Conservation (phyloP, 1,284 basidiomycete genomes). For the Exobasidium cylindrosporum region DNA sequence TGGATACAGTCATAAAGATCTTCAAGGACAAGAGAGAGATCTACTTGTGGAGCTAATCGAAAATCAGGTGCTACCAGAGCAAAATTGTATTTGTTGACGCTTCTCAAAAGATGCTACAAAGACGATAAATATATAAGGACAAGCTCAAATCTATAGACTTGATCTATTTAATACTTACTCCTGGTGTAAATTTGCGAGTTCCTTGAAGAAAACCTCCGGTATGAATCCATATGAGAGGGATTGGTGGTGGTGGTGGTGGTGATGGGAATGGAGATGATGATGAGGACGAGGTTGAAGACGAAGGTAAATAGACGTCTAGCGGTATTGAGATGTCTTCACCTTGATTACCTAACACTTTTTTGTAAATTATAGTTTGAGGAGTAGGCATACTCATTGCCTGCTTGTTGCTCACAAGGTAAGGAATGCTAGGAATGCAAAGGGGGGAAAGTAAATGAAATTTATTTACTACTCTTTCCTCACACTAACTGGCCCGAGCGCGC, state of each 20-base stretch:
- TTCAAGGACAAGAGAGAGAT: slow-evolving; percentile 27
- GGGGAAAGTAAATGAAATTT: too few relatives aligned
- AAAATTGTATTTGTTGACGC: slow-evolving; percentile 25
- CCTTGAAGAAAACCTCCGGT: slow-evolving; percentile 38
- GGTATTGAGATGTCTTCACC: slow-evolving; percentile 26
- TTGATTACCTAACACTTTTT: slow-evolving; percentile 30
- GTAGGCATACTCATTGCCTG: too few relatives aligned
- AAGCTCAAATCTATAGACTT: not conserved
- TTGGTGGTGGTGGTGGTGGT: slow-evolving; percentile 11
- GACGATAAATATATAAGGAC: not conserved
- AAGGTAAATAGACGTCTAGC: slow-evolving; percentile 38
- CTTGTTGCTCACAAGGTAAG: too few relatives aligned
- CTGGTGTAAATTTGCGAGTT: slow-evolving; percentile 36
- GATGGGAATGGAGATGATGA: not conserved
- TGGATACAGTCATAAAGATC: slow-evolving; percentile 30
- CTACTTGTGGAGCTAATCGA: slow-evolving; percentile 36
- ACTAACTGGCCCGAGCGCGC: too few relatives aligned
- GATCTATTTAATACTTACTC: not conserved
- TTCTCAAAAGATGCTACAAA: slow-evolving; percentile 27
- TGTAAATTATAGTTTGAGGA: slow-evolving; percentile 38
- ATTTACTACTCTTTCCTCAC: too few relatives aligned
- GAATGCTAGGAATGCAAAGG: too few relatives aligned
- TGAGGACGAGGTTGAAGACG: too few relatives aligned
- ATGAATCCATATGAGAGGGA: slow-evolving; percentile 37
- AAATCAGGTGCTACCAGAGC: slow-evolving; percentile 37